Evolutionary conservation across 805 yeast species (phyloP).

Genomic region (Candida nemodendra): DNA sequence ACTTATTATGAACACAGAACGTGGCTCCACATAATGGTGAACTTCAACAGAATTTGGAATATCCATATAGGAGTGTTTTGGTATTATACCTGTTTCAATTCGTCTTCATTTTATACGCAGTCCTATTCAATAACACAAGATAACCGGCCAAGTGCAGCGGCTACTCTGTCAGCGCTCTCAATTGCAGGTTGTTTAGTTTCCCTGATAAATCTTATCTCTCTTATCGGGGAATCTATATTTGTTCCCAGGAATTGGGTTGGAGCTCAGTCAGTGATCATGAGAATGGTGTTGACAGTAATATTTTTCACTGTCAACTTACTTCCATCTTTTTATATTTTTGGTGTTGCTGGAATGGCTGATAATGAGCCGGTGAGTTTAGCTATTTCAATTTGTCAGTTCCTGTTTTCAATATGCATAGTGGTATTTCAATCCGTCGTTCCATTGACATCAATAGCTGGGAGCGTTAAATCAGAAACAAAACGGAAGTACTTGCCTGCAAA

Average conservation of each 20-base stretch:
- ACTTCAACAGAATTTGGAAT: slow-evolving; percentile 79
- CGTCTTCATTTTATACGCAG: slow-evolving; percentile 64
- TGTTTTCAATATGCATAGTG: slow-evolving; percentile 52
- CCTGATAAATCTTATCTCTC: slow-evolving; percentile 53
- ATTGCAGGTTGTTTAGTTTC: slow-evolving; percentile 66
- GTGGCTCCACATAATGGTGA: slow-evolving; percentile 72
- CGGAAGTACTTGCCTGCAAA: slow-evolving; percentile 52
- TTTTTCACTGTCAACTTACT: slow-evolving; percentile 44
- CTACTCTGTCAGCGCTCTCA: slow-evolving; percentile 57
- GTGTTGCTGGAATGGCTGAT: slow-evolving; percentile 34
- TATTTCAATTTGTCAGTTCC: slow-evolving; percentile 54
- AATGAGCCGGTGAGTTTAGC: slow-evolving; percentile 37
- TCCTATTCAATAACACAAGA: slow-evolving; percentile 52
- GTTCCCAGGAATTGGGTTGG: slow-evolving; percentile 78
- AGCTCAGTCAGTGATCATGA: slow-evolving; percentile 53
- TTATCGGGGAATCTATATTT: slow-evolving; percentile 55
- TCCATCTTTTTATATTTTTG: slow-evolving; percentile 56
- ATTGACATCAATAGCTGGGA: slow-evolving; percentile 51
- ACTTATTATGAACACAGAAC: slow-evolving; percentile 73
- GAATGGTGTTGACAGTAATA: slow-evolving; percentile 42
- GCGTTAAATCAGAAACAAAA: slow-evolving; percentile 31
- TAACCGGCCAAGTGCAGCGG: slow-evolving; percentile 59
- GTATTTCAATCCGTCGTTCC: slow-evolving; percentile 63
- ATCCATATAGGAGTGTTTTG: slow-evolving; percentile 73
- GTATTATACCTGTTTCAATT: slow-evolving; percentile 69